These are phyloP conservation scores for Apiotrichum domesticum DNA, from an alignment of 1,284 basidiomycete genomes.

Conservation along the genomic window DNA sequence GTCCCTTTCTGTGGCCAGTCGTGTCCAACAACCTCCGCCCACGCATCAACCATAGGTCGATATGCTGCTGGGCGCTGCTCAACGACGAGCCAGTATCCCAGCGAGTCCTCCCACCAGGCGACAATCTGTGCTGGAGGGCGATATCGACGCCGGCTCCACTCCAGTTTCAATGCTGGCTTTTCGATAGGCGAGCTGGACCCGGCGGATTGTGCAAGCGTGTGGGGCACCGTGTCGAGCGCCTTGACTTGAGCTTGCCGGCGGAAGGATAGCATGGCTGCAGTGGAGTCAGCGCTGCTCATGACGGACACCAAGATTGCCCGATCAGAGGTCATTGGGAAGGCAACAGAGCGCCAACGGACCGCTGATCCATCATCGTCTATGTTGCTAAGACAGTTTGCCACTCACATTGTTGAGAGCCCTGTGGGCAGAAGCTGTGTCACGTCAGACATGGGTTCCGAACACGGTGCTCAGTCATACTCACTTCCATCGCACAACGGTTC, in stretches of 20 bases:
- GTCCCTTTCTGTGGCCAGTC: neutral
- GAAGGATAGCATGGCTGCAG: constrained; percentile 10
- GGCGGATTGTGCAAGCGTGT: neutral
- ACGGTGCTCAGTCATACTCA: constrained; percentile 1
- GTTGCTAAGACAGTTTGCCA: too few species aligned
- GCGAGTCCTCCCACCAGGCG: constrained; percentile 36
- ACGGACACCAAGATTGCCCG: too few species aligned
- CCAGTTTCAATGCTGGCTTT: neutral
- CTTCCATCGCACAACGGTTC: constrained; percentile 8
- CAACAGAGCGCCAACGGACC: too few species aligned
- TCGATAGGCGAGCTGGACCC: neutral
- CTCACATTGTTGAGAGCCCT: neutral
- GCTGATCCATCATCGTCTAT: too few species aligned
- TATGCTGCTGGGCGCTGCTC: neutral
- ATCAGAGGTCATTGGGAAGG: too few species aligned
- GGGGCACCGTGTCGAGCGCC: constrained; percentile 19
- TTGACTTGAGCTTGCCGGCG: constrained; percentile 25
- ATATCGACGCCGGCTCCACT: constrained; percentile 2
- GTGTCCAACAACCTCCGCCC: constrained; percentile 12
- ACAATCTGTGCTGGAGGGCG: constrained; percentile 11
- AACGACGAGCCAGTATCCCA: constrained; percentile 27
- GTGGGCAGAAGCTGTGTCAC: constrained; percentile 9
- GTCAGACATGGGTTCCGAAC: neutral
- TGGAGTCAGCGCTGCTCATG: neutral
- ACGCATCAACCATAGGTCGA: constrained; percentile 11